Percentiles rank a stretch among this genome's conserved stretches.
Evolutionary conservation across 148 eudicot species (phyloP).

Genomic region (Cornus kousa): DNA sequence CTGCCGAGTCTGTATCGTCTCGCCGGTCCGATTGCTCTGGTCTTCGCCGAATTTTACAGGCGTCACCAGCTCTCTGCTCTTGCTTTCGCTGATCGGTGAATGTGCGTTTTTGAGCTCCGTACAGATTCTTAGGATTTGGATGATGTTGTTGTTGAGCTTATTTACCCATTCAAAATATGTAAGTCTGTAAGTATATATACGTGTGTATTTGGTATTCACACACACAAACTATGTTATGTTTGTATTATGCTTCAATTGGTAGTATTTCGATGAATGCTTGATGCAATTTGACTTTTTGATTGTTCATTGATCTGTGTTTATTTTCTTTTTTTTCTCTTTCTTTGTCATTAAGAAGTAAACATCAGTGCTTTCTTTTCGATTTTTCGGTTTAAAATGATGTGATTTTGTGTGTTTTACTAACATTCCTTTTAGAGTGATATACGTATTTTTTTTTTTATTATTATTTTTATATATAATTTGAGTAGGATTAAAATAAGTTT

Average conservation of each 20-base stretch:
- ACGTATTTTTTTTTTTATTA: no score
- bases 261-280: background rate
- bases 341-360: no score
- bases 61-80: background rate
- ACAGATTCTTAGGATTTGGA: background rate
- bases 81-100: constrained; percentile 20
- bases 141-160: background rate
- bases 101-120: background rate
- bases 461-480: no score
- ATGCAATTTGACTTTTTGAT: background rate
- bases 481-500: no score
- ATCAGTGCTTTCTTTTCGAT: no score
- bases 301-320: constrained; percentile 9
- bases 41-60: constrained; percentile 16
- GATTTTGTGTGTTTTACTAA: no score
- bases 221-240: background rate
- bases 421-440: no score
- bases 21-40: constrained; percentile 3
- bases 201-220: background rate
- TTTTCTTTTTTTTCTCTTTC: no score
- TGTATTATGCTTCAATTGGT: background rate
- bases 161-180: background rate
- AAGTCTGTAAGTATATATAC: constrained; percentile 21
- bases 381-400: no score
- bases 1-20: constrained; percentile 15